Percentiles rank a stretch among this genome's conserved stretches.
phyloP scores from a whole-genome alignment of 371 early-diverging fungal genomes.

The Mortierella sp. region DNA sequence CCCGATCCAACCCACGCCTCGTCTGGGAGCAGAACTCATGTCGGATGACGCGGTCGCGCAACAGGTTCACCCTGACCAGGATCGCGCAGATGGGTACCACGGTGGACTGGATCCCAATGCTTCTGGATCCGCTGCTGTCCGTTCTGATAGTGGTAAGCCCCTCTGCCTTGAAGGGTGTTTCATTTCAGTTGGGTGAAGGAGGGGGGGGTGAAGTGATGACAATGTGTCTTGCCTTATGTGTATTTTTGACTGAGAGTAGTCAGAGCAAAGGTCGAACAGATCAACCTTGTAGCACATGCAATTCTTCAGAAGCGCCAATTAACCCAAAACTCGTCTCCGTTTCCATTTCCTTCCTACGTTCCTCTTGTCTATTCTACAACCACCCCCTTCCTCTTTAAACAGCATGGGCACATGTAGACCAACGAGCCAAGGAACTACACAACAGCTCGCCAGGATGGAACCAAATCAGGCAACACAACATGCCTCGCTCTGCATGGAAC shows the following conservation, averaged over 20 bases:
- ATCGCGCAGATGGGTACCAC: slow-evolving; percentile 45
- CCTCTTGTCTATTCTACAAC: neutral
- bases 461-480: slow-evolving; percentile 39
- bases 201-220: too few species aligned
- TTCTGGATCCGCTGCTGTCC: neutral
- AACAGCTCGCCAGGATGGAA: slow-evolving; percentile 28
- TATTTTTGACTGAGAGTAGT: neutral
- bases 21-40: slow-evolving; percentile 38
- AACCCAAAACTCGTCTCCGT: neutral
- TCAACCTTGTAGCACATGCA: too few species aligned
- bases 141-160: slow-evolving; percentile 24
- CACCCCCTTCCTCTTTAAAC: neutral
- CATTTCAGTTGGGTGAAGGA: neutral
- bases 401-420: slow-evolving; percentile 50
- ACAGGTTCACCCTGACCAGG: slow-evolving; percentile 23
- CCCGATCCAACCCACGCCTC: slow-evolving; percentile 22
- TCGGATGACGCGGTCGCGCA: slow-evolving; percentile 38
- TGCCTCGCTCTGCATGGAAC: slow-evolving; percentile 48
- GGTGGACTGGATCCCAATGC: slow-evolving; percentile 36
- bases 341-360: neutral
- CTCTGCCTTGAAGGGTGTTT: neutral
- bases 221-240: neutral
- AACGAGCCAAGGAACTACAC: slow-evolving; percentile 39
- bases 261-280: too few species aligned
- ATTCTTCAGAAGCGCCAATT: neutral